Base-by-base conservation (phyloP, 169 alveolate species). In the Eimeria mitis region DNA sequence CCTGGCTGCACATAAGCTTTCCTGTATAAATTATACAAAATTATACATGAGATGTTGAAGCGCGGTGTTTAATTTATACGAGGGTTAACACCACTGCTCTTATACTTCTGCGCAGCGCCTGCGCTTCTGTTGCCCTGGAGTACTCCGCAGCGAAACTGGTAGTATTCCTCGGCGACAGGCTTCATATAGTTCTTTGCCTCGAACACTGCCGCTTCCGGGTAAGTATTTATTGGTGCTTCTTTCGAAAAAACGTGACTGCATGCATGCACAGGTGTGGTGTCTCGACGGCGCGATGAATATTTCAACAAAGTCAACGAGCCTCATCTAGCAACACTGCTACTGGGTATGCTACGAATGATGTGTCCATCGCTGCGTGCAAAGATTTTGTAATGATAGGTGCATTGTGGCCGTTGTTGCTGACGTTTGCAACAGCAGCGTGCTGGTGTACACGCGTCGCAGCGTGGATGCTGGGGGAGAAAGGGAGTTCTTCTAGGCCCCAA, bases 391-490 rank as follows among this genome's bases (percentile, higher is more conserved):
- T 84, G 91, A 63, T 40, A 34, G 13, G 56, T 59, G 91, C 31
- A 34, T 54, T 84, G 68, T 28, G 42, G 47, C 78, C 37, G 28
- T 42, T 40, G 42, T 6, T 61, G 21, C 49, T 85, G 81, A 61
- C 81, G 49, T 37, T 61, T 61, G 92, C 92, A 85, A 42, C 92
- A 9, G 92, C 92, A n/a, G 34, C 81, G 2, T 16, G 92, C 65
- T 85, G 92, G 83, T 85, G 92, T 49, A 61, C 92, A 42, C 65
- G 83, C 61, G 65, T 81, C 34, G 79, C 92, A 52, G 92, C 92
- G 34, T 85, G 92, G 92, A 63, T 59, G 65, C 81, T 49, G 28
- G 61, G 92, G 92, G 47, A 68, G 19, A 85, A 63, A 63, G 61
- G 44, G 47, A 85, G 54, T 16, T 59, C 91, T 13, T 8, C 65